These are phyloP conservation scores for Nicotiana tabacum DNA, from an alignment of 257 asterid species.

Conservation along the genomic window DNA sequence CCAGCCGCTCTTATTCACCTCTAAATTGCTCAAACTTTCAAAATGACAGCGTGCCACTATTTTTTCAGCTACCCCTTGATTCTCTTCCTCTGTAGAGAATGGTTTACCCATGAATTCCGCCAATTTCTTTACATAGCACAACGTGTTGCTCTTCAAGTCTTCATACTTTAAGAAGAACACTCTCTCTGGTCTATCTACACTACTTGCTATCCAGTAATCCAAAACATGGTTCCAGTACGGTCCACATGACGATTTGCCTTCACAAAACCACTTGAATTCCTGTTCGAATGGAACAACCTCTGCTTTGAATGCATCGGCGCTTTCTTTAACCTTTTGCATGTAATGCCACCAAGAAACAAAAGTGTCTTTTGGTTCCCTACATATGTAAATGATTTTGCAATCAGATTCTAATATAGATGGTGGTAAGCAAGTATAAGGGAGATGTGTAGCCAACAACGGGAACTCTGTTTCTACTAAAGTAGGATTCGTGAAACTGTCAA, in stretches of 20 bases:
- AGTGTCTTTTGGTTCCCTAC: conserved; percentile 13
- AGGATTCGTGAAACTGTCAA: neutral
- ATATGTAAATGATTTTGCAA: conserved; percentile 6
- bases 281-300: neutral
- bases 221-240: neutral
- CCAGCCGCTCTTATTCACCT: too few relatives aligned
- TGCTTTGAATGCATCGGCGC: too few relatives aligned
- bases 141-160: neutral
- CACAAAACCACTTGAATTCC: neutral
- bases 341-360: conserved; percentile 5
- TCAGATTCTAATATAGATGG: neutral
- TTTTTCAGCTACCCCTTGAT: neutral
- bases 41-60: too few relatives aligned
- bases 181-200: neutral
- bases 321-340: neutral
- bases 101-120: neutral
- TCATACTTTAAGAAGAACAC: neutral
- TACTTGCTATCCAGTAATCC: neutral
- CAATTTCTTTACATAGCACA: neutral
- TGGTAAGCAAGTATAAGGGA: conserved; percentile 1
- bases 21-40: too few relatives aligned
- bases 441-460: conserved; percentile 4
- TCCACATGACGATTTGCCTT: neutral
- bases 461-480: neutral
- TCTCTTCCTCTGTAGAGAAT: neutral